phyloP scores from a whole-genome alignment of 305 asterid species.

The Striga hermonthica region DNA sequence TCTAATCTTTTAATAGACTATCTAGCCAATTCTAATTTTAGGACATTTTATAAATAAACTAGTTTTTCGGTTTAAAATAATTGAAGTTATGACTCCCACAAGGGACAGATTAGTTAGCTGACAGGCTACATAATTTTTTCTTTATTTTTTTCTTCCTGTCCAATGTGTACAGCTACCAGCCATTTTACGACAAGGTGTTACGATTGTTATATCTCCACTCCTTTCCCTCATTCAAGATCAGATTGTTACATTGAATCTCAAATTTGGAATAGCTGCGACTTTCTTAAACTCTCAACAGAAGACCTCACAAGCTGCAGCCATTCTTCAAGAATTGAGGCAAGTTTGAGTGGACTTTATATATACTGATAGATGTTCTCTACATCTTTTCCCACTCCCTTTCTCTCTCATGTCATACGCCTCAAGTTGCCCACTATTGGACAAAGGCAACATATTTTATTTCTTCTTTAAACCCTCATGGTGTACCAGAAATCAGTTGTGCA shows the following conservation, averaged over 20 bases:
- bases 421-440: conserved; percentile 1
- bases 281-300: conserved; percentile 93
- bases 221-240: conserved; percentile 99
- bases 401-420: conserved; percentile 21
- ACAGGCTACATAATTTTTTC: conserved; percentile 21
- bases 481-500: conserved; percentile 3
- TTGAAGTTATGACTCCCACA: neutral
- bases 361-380: neutral
- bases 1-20: conserved; percentile 7
- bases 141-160: conserved; percentile 31
- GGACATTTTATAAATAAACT: neutral
- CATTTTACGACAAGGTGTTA: conserved; percentile 76
- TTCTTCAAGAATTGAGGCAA: conserved; percentile 83
- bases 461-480: conserved; percentile 10
- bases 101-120: conserved; percentile 1
- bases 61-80: neutral
- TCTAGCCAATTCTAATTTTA: neutral
- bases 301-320: conserved; percentile 70
- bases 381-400: neutral
- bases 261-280: conserved; percentile 88
- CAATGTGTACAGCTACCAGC: conserved; percentile 77
- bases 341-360: conserved; percentile 31
- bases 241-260: conserved; percentile 80
- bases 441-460: conserved; percentile 11
- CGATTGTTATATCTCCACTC: conserved; percentile 84